Evolutionary conservation across 768 basidiomycete species (phyloP).

Genomic region (Coprinopsis marcescibilis): DNA sequence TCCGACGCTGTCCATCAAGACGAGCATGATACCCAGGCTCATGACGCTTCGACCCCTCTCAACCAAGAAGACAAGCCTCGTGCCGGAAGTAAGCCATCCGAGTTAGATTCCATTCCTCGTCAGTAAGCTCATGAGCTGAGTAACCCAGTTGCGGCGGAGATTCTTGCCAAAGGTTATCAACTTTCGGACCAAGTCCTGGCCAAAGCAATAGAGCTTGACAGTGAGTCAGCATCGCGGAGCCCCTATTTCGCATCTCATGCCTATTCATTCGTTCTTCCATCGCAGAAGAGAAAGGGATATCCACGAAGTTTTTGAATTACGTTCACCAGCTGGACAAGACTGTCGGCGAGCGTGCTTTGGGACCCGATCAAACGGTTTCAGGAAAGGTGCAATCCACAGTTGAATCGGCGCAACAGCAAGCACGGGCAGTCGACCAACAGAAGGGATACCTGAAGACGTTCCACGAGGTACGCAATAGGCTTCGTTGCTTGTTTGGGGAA

Average conservation of each 20-base stretch:
- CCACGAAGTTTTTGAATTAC: constrained; percentile 75
- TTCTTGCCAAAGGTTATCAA: constrained; percentile 84
- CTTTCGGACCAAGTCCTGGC: constrained; percentile 76
- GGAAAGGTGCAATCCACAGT: constrained; percentile 64
- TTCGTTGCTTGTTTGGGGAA: not conserved
- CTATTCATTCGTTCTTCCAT: not conserved
- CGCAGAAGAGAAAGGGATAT: constrained; percentile 81
- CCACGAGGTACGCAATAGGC: constrained; percentile 45
- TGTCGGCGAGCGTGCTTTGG: constrained; percentile 65
- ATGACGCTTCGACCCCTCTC: constrained; percentile 30
- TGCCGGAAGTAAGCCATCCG: constrained; percentile 57
- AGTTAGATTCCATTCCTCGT: not conserved
- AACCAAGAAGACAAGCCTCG: constrained; percentile 91
- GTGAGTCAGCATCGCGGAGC: constrained; percentile 25
- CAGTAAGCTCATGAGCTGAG: constrained; percentile 1
- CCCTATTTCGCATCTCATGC: not conserved
- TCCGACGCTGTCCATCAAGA: constrained; percentile 60
- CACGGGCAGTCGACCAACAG: no score
- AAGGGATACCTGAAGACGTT: constrained; percentile 70
- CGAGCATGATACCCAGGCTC: constrained; percentile 38
- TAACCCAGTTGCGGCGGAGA: constrained; percentile 78
- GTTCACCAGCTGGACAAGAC: constrained; percentile 66
- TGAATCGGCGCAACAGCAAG: constrained; percentile 59
- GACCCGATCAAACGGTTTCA: constrained; percentile 77
- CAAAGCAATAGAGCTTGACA: constrained; percentile 75